Evolutionary conservation across 495 filamentous ascomycete genomes (phyloP).

Genomic region (Penicillium verhagenii): DNA sequence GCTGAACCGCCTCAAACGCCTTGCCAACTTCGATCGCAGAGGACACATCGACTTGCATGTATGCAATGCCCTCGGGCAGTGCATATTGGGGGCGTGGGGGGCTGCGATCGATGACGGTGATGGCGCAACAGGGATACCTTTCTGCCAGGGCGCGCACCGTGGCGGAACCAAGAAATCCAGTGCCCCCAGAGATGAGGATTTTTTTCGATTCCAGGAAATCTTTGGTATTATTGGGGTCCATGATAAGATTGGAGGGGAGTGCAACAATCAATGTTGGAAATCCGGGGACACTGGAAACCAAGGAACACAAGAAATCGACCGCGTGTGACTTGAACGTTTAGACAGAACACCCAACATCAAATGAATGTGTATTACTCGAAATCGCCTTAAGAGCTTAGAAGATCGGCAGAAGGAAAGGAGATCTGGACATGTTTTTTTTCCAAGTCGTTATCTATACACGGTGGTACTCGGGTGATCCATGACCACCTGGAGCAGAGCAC

Average conservation of each 20-base stretch:
- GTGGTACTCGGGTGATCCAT: constrained; percentile 14
- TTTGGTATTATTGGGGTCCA: neutral
- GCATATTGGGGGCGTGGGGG: constrained; percentile 31
- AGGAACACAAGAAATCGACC: neutral
- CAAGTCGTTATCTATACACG: constrained; percentile 32
- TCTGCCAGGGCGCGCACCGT: constrained; percentile 42
- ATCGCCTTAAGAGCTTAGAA: neutral
- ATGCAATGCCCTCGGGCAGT: constrained; percentile 30
- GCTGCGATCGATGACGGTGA: constrained; percentile 44
- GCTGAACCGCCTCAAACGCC: constrained; percentile 29
- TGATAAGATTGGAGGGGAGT: neutral
- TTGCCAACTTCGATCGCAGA: constrained; percentile 24
- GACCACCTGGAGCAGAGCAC: constrained; percentile 16
- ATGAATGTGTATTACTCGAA: neutral
- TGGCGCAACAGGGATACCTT: constrained; percentile 41
- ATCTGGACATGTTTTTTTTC: constrained; percentile 26
- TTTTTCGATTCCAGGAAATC: constrained; percentile 1
- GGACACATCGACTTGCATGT: constrained; percentile 41
- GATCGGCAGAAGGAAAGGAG: neutral
- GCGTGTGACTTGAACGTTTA: neutral
- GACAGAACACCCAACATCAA: neutral
- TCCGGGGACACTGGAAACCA: neutral
- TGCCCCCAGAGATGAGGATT: constrained; percentile 55
- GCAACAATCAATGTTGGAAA: neutral
- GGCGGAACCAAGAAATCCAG: constrained; percentile 49